Percentiles rank a stretch among this genome's conserved stretches.
These are phyloP conservation scores for Aurinia saxatilis DNA, from an alignment of 345 rosid genomes.

Conservation along the genomic window DNA sequence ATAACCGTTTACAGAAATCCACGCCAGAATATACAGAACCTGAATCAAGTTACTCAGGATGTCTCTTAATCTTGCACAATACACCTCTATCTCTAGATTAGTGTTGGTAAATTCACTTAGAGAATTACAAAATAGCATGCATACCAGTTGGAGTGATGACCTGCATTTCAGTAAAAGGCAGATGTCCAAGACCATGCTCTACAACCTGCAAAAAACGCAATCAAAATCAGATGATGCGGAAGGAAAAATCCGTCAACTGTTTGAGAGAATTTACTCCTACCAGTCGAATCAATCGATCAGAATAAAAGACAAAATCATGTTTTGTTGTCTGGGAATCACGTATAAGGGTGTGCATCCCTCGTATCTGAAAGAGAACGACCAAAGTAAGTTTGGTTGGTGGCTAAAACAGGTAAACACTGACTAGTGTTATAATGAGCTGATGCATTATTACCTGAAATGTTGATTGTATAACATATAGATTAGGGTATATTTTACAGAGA, in stretches of 20 bases:
- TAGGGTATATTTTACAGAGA: conserved; percentile 96
- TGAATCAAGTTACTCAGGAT: conserved; percentile 28
- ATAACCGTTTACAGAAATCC: conserved; percentile 96
- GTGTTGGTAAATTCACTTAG: not conserved
- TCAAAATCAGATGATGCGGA: not conserved
- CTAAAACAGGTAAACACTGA: not conserved
- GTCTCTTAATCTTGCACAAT: not conserved
- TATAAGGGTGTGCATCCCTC: conserved; percentile 99
- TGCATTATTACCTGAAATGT: conserved; percentile 77
- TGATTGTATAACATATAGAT: conserved; percentile 85
- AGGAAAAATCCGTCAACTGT: not conserved
- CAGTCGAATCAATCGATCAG: conserved; percentile 97
- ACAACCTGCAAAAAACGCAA: conserved; percentile 54
- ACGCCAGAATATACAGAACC: conserved; percentile 96
- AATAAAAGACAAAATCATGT: conserved; percentile 92
- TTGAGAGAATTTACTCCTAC: conserved; percentile 36
- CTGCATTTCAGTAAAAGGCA: conserved; percentile 96
- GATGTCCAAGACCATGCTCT: conserved; percentile 96
- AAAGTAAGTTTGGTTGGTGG: not conserved
- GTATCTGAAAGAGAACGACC: conserved; percentile 50
- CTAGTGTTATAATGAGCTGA: not conserved
- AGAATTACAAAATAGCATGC: conserved; percentile 23
- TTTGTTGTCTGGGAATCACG: conserved; percentile 92
- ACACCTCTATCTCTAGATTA: not conserved
- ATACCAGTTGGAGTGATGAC: conserved; percentile 95